Conservation (phyloP, 148 eudicot species). For the Heliosperma pusillum region DNA sequence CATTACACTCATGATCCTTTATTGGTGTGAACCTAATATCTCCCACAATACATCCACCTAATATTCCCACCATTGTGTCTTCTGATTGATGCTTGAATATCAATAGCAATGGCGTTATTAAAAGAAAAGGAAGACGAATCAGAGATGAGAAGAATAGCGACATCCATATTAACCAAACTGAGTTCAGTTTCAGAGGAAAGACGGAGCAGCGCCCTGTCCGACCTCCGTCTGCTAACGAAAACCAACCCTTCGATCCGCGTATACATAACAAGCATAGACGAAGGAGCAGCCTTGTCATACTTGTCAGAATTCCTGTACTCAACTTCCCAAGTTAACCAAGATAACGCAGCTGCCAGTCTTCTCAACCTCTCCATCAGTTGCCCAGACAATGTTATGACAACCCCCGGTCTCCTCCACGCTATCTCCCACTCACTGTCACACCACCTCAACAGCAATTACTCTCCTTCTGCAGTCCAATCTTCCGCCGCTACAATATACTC, state of each 20-base stretch:
- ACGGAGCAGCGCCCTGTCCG: conserved; percentile 60
- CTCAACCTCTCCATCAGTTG: conserved; percentile 70
- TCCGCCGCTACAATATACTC: conserved; percentile 65
- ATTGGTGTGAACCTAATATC: too few species aligned
- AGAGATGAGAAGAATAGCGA: conserved; percentile 29
- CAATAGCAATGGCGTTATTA: background rate
- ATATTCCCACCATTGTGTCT: too few species aligned
- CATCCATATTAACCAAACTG: conserved; percentile 49
- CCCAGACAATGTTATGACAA: conserved; percentile 48
- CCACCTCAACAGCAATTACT: conserved; percentile 33
- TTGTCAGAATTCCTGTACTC: conserved; percentile 73
- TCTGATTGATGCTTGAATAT: too few species aligned
- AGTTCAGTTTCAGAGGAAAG: conserved; percentile 74
- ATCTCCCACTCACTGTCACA: conserved; percentile 63
- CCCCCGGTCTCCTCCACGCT: conserved; percentile 68
- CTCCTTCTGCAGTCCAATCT: conserved; percentile 51
- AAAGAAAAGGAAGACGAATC: conserved; percentile 38
- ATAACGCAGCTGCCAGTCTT: conserved; percentile 76
- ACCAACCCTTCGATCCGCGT: conserved; percentile 60
- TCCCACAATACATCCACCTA: too few species aligned
- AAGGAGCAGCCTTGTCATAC: conserved; percentile 59
- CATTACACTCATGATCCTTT: too few species aligned
- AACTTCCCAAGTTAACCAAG: conserved; percentile 38
- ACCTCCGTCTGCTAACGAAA: conserved; percentile 73
- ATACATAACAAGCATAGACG: conserved; percentile 52